phyloP scores from a whole-genome alignment of 75 land plant genomes.

The Pinus taeda region DNA sequence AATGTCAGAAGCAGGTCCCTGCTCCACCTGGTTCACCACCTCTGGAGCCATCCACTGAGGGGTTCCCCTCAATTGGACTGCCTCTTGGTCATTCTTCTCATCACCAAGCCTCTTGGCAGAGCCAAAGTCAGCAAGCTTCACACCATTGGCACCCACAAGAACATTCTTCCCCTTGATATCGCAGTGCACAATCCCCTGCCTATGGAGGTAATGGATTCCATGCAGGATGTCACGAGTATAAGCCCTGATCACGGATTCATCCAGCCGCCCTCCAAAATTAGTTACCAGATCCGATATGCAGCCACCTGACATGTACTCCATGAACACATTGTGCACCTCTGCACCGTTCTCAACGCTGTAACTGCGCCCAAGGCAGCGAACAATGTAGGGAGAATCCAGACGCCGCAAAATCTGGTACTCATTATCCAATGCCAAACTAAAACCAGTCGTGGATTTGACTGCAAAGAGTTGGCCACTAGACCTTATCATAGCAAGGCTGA shows the following conservation, averaged over 20 bases:
- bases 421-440: too few species aligned
- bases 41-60: slow-evolving; percentile 57
- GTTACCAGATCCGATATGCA: slow-evolving; percentile 20
- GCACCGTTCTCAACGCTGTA: slow-evolving; percentile 5
- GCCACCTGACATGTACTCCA: slow-evolving; percentile 73
- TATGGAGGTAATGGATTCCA: slow-evolving; percentile 37
- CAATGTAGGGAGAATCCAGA: too few species aligned
- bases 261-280: slow-evolving; percentile 27
- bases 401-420: too few species aligned
- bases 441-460: too few species aligned
- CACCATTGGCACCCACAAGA: slow-evolving; percentile 29
- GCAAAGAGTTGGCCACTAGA: too few species aligned
- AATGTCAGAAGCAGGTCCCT: slow-evolving; percentile 40
- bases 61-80: slow-evolving; percentile 16
- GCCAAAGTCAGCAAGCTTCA: slow-evolving; percentile 49
- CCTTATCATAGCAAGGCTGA: too few species aligned
- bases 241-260: slow-evolving; percentile 28
- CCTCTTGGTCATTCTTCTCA: slow-evolving; percentile 1
- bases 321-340: slow-evolving; percentile 29
- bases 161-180: slow-evolving; percentile 56
- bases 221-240: slow-evolving; percentile 29
- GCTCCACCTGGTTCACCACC: slow-evolving; percentile 34
- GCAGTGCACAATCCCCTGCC: slow-evolving; percentile 45
- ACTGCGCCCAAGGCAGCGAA: too few species aligned
- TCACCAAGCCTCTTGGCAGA: slow-evolving; percentile 23